These are phyloP conservation scores for Pseudotsuga menziesii DNA, from an alignment of 75 land plant species.

Conservation along the genomic window DNA sequence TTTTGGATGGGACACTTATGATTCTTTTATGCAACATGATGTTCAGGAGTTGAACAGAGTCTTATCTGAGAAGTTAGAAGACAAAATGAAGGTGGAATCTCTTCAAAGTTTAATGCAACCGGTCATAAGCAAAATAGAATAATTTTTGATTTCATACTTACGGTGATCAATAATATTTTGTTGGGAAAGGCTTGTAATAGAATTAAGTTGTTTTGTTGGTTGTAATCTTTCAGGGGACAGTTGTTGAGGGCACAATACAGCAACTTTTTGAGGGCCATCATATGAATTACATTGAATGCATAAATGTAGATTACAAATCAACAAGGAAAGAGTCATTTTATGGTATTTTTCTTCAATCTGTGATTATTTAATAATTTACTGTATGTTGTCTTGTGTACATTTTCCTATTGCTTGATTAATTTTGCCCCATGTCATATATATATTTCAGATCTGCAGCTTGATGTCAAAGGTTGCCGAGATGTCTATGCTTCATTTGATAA, in stretches of 20 bases:
- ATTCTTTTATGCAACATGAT: slow-evolving; percentile 99
- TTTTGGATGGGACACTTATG: slow-evolving; percentile 99
- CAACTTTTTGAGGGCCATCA: slow-evolving; percentile 95
- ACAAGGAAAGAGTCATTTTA: slow-evolving; percentile 95
- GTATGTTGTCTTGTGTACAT: not conserved
- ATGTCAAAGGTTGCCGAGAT: slow-evolving; percentile 94
- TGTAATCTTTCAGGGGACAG: slow-evolving; percentile 68
- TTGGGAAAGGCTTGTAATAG: not conserved
- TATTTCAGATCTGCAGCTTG: slow-evolving; percentile 81
- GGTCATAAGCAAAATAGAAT: too few species aligned
- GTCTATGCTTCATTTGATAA: slow-evolving; percentile 98
- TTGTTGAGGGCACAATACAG: slow-evolving; percentile 95
- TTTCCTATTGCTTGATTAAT: not conserved
- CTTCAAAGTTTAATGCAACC: not conserved
- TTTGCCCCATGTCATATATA: not conserved
- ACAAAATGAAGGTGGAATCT: slow-evolving; percentile 89
- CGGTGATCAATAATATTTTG: not conserved
- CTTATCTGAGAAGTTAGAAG: slow-evolving; percentile 92
- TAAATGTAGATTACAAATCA: slow-evolving; percentile 95
- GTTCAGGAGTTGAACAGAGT: slow-evolving; percentile 97
- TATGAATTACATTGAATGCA: slow-evolving; percentile 96
- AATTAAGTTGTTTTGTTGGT: slow-evolving; percentile 4
- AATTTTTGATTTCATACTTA: not conserved
- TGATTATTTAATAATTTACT: not conserved
- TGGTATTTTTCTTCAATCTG: slow-evolving; percentile 41